Evolutionary conservation across 2,329 filamentous ascomycete genomes (phyloP), one percentile per base, ranked within the genome.

Genomic region (Trichoderma sp.): DNA sequence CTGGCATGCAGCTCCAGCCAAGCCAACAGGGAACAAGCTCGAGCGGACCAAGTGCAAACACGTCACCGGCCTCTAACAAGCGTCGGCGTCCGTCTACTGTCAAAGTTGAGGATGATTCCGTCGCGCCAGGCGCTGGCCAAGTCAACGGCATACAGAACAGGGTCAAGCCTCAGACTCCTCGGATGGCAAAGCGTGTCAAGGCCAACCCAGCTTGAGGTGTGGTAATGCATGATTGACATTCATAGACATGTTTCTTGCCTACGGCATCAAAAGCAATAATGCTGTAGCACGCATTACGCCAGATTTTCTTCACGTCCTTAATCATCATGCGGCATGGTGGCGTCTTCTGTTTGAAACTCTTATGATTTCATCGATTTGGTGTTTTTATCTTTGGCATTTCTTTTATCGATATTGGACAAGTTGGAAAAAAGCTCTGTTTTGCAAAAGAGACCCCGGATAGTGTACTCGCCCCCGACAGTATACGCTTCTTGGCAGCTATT

Each of bases 21-120:
- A 90, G 88, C 76, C 89, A 90, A 76, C 89, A 91, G 75, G 89
- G 89, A 49, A 89, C 88, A 37, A 87, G 82, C 76, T 90, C 88
- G 11, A 88, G 86, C 76, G 89, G 87, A 1, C 87, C 88, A 7
- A 90, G 88, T 75, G 88, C 89, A 68, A 91, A 90, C 78, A 91
- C 89, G 5, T 89, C 87, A 37, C 87, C 87, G 49, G 83, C 85
- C 28, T 86, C 85, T 39, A 88, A 87, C 72, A 89, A 89, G 78
- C 81, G 86, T 66, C 79, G 87, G 73, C 81, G 87, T 34, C 84
- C 86, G 0, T 88, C 86, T 0, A 83, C 83, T 4, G 85, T 89
- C 24, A 89, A 89, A 79, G 77, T 79, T 5, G 87, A 89, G 71
- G 86, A 89, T 13, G 86, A 87, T 28, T 66, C 63, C 18, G 83